phyloP scores from a whole-genome alignment of 129 eudicot genomes.

The Centaurea solstitialis region DNA sequence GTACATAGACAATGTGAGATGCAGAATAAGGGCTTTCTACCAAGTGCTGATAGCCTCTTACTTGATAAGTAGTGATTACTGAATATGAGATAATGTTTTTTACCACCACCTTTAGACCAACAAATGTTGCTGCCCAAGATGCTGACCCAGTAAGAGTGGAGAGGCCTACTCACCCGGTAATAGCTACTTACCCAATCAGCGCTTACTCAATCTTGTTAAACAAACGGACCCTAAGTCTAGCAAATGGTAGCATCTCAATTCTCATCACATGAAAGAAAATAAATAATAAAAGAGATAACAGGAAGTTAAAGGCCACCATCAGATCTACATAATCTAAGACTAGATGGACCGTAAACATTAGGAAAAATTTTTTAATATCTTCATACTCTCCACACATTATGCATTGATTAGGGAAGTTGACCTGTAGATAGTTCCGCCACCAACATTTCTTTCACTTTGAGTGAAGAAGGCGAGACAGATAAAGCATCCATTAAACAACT shows the following conservation, averaged over 20 bases:
- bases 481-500: constrained; percentile 77
- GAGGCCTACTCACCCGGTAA: too few relatives aligned
- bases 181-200: too few relatives aligned
- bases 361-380: neutral
- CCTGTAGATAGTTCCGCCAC: constrained; percentile 67
- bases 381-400: neutral
- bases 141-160: too few relatives aligned
- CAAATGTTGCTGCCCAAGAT: too few relatives aligned
- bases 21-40: too few relatives aligned
- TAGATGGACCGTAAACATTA: neutral
- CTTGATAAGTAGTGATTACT: too few relatives aligned
- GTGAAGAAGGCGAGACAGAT: constrained; percentile 75
- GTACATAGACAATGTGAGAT: too few relatives aligned
- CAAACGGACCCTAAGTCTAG: neutral
- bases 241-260: neutral
- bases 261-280: neutral
- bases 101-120: too few relatives aligned
- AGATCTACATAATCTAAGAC: neutral
- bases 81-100: too few relatives aligned
- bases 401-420: constrained; percentile 24
- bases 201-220: too few relatives aligned
- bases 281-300: too few relatives aligned
- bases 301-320: neutral
- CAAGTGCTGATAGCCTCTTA: too few relatives aligned
- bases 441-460: constrained; percentile 66